Base-by-base conservation (phyloP, 495 filamentous ascomycete genomes). In the Staphylotrichum longicolle region DNA sequence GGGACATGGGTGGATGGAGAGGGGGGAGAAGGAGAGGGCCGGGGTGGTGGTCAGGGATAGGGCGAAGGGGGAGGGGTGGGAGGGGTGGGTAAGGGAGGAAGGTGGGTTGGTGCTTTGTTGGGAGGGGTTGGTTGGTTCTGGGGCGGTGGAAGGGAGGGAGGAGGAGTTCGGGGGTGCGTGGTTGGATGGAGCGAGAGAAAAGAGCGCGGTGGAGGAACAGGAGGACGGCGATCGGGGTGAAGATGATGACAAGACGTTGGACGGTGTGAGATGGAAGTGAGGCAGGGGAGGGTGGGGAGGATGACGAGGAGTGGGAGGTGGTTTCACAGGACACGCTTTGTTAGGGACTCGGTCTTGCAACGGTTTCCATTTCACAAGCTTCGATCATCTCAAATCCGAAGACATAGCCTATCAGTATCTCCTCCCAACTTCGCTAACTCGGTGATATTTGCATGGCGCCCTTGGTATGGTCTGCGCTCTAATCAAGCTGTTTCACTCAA, bases 301-400 rank as follows among this genome's bases (percentile, higher is more conserved):
- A 34, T 5, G 50, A 34, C 14, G 44, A 60, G 1, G 44, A 50
- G 7, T 56, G 57, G 51, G 62, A 64, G 14, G 30, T 58, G 14
- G 5, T 59, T 32, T 54, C 47, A 20, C 20, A 59, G 40, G 33
- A 39, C 11, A 50, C 54, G 27, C 30, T 46, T 3, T 45, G 41
- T 7, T 46, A n/a, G 12, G 30, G 2, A 3, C 2, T 6, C 44
- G 12, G 9, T 46, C 8, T 49, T 3, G 20, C 47, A 3, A 11
- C 32, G 33, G 7, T 15, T 3, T 46, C 20, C 20, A 27, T 27
- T 27, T 27, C 20, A 27, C 20, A 1, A 1, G 1, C 20, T 27
- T 0, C 1, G 1, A 27, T 27, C 1, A 27, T 27, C 20, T 27
- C 20, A 27, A 27, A 27, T 27, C 20, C 20, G 20, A 27, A 27